Base-by-base conservation (phyloP, 2,329 filamentous ascomycete species). In the Neocucurbitaria cava region DNA sequence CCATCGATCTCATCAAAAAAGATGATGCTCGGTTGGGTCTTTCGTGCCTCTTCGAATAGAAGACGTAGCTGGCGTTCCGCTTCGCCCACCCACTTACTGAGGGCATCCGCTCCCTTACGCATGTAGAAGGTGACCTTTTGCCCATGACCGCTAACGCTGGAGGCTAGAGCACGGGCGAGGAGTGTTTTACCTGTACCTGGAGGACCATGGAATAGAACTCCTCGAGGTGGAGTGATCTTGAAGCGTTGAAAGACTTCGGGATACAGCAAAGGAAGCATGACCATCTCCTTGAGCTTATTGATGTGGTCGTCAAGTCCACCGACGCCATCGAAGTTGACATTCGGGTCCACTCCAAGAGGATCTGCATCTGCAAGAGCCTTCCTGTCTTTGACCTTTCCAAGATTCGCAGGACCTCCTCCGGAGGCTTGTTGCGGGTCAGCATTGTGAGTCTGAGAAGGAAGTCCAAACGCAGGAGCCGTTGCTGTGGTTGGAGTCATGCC, bases 1-100 rank as follows among this genome's bases (percentile, higher is more conserved):
- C 95, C 95, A 78, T 99, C 95, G 64, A 99, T 99, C 76, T 99
- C 95, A 74, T 99, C 95, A 66, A 99, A 98, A 81, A 99, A 99
- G 75, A 99, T 99, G 76, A 99, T 99, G 75, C 94, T 98, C 0
- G 95, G 95, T 70, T 99, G 95, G 1, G 90, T 98, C 74, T 92
- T 95, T 58, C 94, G 86, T 15, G 95, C 95, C 77, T 99, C 95
- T 68, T 98, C 95, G 62, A 99, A 99, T 5, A 99, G 83, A 52
- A 98, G 80, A 41, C 95, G 88, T 49, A 99, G 85, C 73, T 99
- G 95, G 77, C 94, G 89, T 78, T 99, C 95, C 9, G 96, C 95
- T 77, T 99, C 95, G 72, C 95, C 95, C 47, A 99, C 95, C 95
- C 95, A 99, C 78, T 99, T 99, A 77, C 93, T 97, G 58, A 99